phyloP scores from a whole-genome alignment of 768 basidiomycete species.

The Boletellus sp. region DNA sequence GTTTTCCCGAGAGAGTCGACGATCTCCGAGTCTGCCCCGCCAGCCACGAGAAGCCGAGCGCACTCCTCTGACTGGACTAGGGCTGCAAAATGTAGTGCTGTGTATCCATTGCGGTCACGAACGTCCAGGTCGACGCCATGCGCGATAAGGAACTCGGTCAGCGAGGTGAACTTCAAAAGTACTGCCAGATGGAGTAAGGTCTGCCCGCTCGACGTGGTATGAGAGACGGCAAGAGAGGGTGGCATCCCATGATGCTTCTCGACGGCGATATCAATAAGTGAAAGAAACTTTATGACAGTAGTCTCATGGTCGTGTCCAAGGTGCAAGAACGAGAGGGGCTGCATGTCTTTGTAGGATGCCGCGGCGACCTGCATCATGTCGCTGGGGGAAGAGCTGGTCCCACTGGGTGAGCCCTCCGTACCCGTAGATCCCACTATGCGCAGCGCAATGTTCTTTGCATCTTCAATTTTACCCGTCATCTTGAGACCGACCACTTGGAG shows the following conservation, averaged over 20 bases:
- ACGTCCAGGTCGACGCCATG: conserved; percentile 76
- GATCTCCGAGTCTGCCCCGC: conserved; percentile 76
- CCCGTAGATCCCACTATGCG: conserved; percentile 82
- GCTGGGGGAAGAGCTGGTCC: conserved; percentile 30
- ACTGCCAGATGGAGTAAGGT: conserved; percentile 86
- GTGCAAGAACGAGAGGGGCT: conserved; percentile 53
- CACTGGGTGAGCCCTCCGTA: conserved; percentile 41
- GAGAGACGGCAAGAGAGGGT: conserved; percentile 59
- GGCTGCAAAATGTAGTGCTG: conserved; percentile 83
- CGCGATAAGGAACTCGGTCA: conserved; percentile 68
- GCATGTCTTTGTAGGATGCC: conserved; percentile 47
- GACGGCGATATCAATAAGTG: conserved; percentile 65
- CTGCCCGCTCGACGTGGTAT: conserved; percentile 69
- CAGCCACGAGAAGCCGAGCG: conserved; percentile 62
- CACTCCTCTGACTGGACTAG: conserved; percentile 62
- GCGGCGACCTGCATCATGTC: conserved; percentile 55
- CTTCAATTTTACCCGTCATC: conserved; percentile 94
- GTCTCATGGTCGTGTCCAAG: conserved; percentile 65
- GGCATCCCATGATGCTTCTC: conserved; percentile 42
- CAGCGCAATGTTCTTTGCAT: conserved; percentile 90
- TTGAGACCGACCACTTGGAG: conserved; percentile 93
- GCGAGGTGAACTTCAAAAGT: conserved; percentile 68
- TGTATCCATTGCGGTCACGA: conserved; percentile 87
- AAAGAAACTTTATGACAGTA: conserved; percentile 76
- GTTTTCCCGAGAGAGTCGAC: conserved; percentile 71